Base-by-base conservation (phyloP, 1,284 basidiomycete genomes). In the Chalciporus piperatoides region DNA sequence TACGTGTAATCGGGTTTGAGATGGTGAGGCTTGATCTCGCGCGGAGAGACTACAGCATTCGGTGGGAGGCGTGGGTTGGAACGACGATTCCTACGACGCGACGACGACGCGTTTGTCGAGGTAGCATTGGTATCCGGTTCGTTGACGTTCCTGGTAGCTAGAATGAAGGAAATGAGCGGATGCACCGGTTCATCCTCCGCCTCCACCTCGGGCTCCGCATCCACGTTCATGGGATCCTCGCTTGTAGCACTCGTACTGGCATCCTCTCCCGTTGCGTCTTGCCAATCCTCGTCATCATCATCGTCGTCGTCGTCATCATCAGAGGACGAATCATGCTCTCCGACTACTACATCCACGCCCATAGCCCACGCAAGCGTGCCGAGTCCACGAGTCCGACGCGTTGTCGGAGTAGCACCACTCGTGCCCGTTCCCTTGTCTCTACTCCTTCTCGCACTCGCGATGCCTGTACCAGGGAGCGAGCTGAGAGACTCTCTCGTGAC, bases 1-100 rank as follows among this genome's bases (percentile, higher is more conserved):
- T 64, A 74, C 1, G 56, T 53, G 46, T 75, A 75, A 44, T 74
- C 72, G 0, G 73, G 73, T n/a, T 64, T 51, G 6, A 73, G 64
- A 38, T 69, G 63, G 38, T 69, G 62, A 4, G 73, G 63, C 17
- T 56, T 53, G 30, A 65, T 59, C 28, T 53, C 38, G 33, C 38
- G 25, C 1, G 59, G 50, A 17, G 43, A 44, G 15, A 60, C 38
- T 0, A 8, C 15, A 14, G 19, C 14, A 2, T 48, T 48, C 4
- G 44, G 32, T 15, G 36, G 49, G 21, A 43, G 39, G 30, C 50
- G 64, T 21, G 44, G 49, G 36, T 49, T 57, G 14, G 51, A 58
- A 5, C 42, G 51, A 30, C 55, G 49, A 11, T 43, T 59, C 28
- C 55, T 49, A 14, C 47, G 54, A 38, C 30, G 43, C 2, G 45